A percentile compares a stretch with the other conserved stretches of the same genome.
phyloP scores from a whole-genome alignment of 441 rosid genomes.

The Syzygium malaccense region DNA sequence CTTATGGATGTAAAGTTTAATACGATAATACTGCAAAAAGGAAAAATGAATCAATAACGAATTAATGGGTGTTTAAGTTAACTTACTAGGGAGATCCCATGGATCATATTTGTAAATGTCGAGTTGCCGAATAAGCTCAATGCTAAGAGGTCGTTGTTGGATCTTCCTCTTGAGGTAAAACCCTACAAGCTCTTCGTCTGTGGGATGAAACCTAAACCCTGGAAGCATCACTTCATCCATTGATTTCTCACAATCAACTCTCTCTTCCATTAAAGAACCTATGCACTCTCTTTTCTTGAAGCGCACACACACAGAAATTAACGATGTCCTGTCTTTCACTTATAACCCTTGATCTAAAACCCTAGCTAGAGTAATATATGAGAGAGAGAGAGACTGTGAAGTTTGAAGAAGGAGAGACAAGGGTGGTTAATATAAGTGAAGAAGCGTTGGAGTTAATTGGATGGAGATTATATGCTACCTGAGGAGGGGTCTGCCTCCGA shows the following conservation, averaged over 20 bases:
- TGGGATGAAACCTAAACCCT: slow-evolving; percentile 10
- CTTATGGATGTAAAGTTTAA: neutral
- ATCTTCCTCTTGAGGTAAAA: slow-evolving; percentile 15
- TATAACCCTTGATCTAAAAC: neutral
- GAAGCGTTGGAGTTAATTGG: slow-evolving; percentile 26
- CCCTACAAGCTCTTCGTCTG: slow-evolving; percentile 11
- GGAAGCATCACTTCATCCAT: slow-evolving; percentile 11
- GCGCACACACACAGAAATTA: neutral
- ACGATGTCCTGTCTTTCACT: neutral
- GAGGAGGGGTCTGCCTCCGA: slow-evolving; percentile 73
- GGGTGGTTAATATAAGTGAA: slow-evolving; percentile 5
- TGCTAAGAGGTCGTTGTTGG: slow-evolving; percentile 7
- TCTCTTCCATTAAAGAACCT: neutral
- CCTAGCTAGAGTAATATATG: neutral
- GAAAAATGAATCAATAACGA: neutral
- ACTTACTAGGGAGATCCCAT: slow-evolving; percentile 16
- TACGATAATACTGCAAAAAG: neutral
- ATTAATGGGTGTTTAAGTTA: neutral
- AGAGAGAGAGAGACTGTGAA: neutral
- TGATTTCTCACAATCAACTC: neutral
- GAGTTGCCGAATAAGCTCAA: slow-evolving; percentile 11
- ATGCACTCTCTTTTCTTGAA: neutral
- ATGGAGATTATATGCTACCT: slow-evolving; percentile 63
- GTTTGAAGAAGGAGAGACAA: neutral
- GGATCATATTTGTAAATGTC: slow-evolving; percentile 14